Evolutionary conservation across 164 flowering plant species (phyloP), one percentile per base, ranked within the genome.

Genomic region (Taxillus chinensis): DNA sequence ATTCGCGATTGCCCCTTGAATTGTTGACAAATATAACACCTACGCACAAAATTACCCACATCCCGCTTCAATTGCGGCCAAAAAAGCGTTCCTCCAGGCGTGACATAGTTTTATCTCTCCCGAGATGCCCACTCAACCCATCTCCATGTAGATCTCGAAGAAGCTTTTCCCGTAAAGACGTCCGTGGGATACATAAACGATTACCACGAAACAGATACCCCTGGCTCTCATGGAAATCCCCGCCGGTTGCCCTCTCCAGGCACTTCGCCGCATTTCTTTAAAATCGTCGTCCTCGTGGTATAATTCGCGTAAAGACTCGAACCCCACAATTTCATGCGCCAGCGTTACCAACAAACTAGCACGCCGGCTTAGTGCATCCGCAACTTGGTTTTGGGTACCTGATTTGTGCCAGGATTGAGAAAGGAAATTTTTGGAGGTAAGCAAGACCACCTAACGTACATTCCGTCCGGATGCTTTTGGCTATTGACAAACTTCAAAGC

Each of bases 21-120:
- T 6, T 38, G 27, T 10, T 57, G 43, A 27, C 68, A 65, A 7
- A 38, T 41, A 8, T 14, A 11, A n/a, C 68, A 65, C 39, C 5
- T 55, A 37, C 17, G 9, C 40, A 15, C 13, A 54, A 54, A 7
- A 54, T 54, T 54, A n/a, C 10, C 14, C 3, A 48, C 53, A 13
- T 56, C 55, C 17, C 59, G 8, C 11, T 38, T 40, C 7, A 64
- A 17, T 2, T 41, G 39, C 3, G 67, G 67, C 67, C 60, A 64
- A 64, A 5, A 64, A 64, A n/a, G 54, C 8, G 50, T 55, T 14
- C 14, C 60, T 42, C 39, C 67, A 64, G 1, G 5, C 5, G 7
- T 7, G 8, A 7, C 15, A 53, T 7, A 7, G 14, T 54, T 14
- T 54, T 54, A 54, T 54, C 57, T 14, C 57, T 54, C 14, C 13